Evolutionary conservation across 352 stramenopile species (phyloP).

Genomic region (Pythium biforme): DNA sequence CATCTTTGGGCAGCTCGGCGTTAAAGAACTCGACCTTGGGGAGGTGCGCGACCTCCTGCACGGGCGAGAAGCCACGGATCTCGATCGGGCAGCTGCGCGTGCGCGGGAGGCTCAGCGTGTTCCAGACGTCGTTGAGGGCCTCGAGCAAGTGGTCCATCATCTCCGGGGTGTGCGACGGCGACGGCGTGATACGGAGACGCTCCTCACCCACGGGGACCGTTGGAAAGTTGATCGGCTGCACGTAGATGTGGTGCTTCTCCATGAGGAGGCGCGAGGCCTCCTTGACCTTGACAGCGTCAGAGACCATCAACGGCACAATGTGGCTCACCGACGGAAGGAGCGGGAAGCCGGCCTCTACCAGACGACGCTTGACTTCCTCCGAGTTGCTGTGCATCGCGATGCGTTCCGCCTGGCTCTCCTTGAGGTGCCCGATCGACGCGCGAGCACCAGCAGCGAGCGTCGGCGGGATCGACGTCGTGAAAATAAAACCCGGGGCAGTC

Average conservation of each 20-base stretch:
- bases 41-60: slow-evolving; percentile 60
- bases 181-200: slow-evolving; percentile 85
- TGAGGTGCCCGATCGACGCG: slow-evolving; percentile 80
- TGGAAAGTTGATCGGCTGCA: slow-evolving; percentile 92
- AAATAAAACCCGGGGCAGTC: slow-evolving; percentile 88
- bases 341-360: slow-evolving; percentile 83
- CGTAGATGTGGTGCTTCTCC: slow-evolving; percentile 90
- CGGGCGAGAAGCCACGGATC: slow-evolving; percentile 48
- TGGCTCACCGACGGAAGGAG: slow-evolving; percentile 86
- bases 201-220: slow-evolving; percentile 88
- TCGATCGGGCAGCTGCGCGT: slow-evolving; percentile 28
- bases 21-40: slow-evolving; percentile 83
- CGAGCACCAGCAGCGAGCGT: slow-evolving; percentile 80
- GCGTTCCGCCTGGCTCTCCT: slow-evolving; percentile 82
- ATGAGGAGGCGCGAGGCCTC: slow-evolving; percentile 87
- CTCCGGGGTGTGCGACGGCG: slow-evolving; percentile 83
- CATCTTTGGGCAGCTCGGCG: slow-evolving; percentile 39
- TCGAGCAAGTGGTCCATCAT: slow-evolving; percentile 87
- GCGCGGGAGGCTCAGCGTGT: slow-evolving; percentile 74
- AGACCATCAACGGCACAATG: slow-evolving; percentile 89
- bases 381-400: slow-evolving; percentile 83
- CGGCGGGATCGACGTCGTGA: slow-evolving; percentile 88
- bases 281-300: slow-evolving; percentile 88
- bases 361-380: slow-evolving; percentile 76
- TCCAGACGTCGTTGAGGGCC: slow-evolving; percentile 86